Percentiles rank a stretch among this genome's conserved stretches.
Evolutionary conservation across 768 basidiomycete species (phyloP).

Genomic region (Pleurotus djamor): DNA sequence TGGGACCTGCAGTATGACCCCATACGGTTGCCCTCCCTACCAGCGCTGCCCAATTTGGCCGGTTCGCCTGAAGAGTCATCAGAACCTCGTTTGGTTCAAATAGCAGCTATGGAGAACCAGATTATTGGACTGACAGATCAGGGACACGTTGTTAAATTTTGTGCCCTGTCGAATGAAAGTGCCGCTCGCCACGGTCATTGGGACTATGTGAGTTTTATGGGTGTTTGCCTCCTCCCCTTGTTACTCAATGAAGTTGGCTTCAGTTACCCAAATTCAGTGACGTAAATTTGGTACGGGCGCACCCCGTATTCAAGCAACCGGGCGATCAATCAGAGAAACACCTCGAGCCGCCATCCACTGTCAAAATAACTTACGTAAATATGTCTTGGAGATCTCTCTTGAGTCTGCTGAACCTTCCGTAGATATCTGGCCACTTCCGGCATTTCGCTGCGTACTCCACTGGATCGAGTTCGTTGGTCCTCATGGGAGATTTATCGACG

Average conservation of each 20-base stretch:
- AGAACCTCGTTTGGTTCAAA: constrained; percentile 53
- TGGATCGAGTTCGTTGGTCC: constrained; percentile 65
- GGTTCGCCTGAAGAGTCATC: constrained; percentile 19
- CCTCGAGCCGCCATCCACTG: constrained; percentile 35
- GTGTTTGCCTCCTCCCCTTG: constrained; percentile 1
- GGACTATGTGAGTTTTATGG: constrained; percentile 61
- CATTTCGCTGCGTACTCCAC: constrained; percentile 85
- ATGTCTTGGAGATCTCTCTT: background rate
- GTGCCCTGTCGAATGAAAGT: constrained; percentile 39
- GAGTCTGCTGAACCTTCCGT: constrained; percentile 18
- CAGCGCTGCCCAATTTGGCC: constrained; percentile 51
- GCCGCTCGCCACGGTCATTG: constrained; percentile 41
- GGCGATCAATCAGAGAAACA: constrained; percentile 18
- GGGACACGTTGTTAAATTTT: constrained; percentile 74
- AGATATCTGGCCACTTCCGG: constrained; percentile 84
- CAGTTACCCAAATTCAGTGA: constrained; percentile 80
- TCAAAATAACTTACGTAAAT: constrained; percentile 80
- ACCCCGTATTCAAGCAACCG: constrained; percentile 38
- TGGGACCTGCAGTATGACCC: constrained; percentile 62
- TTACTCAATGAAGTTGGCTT: background rate
- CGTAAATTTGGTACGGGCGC: constrained; percentile 41
- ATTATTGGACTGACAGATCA: constrained; percentile 79
- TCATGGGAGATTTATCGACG: constrained; percentile 62
- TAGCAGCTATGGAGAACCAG: constrained; percentile 74
- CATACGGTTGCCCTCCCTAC: constrained; percentile 55